Conservation (phyloP, 2,329 filamentous ascomycete species). For the Cladophialophora bantiana region DNA sequence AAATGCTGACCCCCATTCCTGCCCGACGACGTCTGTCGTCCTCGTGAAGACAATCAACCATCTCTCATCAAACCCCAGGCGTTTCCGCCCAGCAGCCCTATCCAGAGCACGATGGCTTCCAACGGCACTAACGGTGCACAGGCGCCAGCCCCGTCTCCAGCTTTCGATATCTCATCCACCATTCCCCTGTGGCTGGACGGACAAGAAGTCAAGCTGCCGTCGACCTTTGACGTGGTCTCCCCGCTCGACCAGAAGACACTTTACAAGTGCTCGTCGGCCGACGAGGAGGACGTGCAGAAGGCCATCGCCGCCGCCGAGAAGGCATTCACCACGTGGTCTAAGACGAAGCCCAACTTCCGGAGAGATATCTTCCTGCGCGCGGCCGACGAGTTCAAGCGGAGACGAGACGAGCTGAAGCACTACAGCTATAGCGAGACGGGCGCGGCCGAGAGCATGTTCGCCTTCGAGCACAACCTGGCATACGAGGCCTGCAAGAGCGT, state of each 20-base stretch:
- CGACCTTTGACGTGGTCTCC: conserved; percentile 59
- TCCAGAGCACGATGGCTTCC: conserved; percentile 24
- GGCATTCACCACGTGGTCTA: conserved; percentile 74
- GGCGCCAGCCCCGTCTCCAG: conserved; percentile 12
- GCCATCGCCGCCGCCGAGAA: conserved; percentile 68
- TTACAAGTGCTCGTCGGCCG: conserved; percentile 64
- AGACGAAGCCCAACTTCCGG: conserved; percentile 65
- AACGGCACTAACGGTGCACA: conserved; percentile 31
- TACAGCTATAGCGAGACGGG: conserved; percentile 69
- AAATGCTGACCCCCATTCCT: not conserved
- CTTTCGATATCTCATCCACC: conserved; percentile 40
- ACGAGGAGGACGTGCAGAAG: conserved; percentile 61
- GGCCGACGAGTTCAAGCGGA: conserved; percentile 66
- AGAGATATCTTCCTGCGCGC: conserved; percentile 74
- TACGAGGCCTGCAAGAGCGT: conserved; percentile 33
- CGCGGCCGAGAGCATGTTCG: conserved; percentile 50
- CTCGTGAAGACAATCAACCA: conserved; percentile 22
- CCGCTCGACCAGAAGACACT: conserved; percentile 62
- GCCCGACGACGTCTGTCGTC: not conserved
- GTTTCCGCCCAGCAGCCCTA: not conserved
- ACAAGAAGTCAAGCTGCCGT: conserved; percentile 50
- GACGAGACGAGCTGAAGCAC: conserved; percentile 65
- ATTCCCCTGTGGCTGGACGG: conserved; percentile 55
- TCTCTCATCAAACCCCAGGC: not conserved
- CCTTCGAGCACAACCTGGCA: conserved; percentile 40